Conservation (phyloP, 768 basidiomycete genomes). For the Russula sp. region DNA sequence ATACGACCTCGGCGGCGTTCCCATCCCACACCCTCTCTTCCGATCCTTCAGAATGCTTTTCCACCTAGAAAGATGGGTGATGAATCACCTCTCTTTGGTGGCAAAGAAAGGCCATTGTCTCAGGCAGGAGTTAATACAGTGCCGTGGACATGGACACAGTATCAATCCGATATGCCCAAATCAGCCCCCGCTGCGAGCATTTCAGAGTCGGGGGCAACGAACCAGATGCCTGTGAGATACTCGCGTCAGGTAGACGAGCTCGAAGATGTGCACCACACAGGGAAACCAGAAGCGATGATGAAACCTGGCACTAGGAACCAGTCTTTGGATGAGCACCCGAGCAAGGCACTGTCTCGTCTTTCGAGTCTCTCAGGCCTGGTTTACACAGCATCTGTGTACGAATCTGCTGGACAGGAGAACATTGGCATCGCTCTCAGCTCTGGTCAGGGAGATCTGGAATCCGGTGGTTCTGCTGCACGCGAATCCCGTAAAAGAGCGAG, state of each 20-base stretch:
- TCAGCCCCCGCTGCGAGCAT: neutral
- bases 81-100: constrained; percentile 73
- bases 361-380: constrained; percentile 17
- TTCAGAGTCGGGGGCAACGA: neutral
- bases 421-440: constrained; percentile 21
- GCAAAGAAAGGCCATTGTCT: constrained; percentile 52
- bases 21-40: constrained; percentile 68
- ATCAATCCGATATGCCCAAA: constrained; percentile 24
- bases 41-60: constrained; percentile 54
- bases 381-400: constrained; percentile 15
- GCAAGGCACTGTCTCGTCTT: constrained; percentile 18
- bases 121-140: constrained; percentile 36
- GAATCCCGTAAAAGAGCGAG: constrained; percentile 11
- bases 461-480: neutral
- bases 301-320: constrained; percentile 5
- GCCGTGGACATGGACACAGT: constrained; percentile 41
- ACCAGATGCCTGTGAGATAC: neutral
- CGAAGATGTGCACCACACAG: neutral
- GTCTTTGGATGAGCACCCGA: neutral
- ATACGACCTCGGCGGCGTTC: constrained; percentile 43
- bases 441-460: constrained; percentile 6
- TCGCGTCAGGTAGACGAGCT: constrained; percentile 10
- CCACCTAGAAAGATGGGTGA: constrained; percentile 43
- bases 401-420: constrained; percentile 12
- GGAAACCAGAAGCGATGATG: neutral